Evolutionary conservation across 768 basidiomycete genomes (phyloP), one percentile per base, ranked within the genome.

Genomic region (Stropharia rugosoannulata): DNA sequence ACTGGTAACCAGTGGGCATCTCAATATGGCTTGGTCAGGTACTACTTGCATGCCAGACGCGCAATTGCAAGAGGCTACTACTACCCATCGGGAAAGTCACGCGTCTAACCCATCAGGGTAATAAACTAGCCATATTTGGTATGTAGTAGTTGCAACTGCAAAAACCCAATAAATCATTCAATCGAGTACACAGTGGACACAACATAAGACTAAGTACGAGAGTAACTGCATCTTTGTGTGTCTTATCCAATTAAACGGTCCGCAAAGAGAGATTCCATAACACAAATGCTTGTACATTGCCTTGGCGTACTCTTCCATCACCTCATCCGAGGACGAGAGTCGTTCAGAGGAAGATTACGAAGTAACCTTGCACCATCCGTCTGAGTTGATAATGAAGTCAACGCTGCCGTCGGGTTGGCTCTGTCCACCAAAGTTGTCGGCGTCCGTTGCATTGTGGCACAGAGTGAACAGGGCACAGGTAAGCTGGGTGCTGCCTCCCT

Each of bases 401-500:
- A 74, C 53, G 50, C 65, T 72, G 12, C 78, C 62, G 54, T 76
- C 67, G 5, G 75, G 67, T 59, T 79, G 77, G 43, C 62, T 72
- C 55, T 79, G 78, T 7, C 78, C 76, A 29, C 77, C 78, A 27
- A 47, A 57, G 63, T 79, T 79, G 55, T 65, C 68, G 37, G 76
- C 75, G 49, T 74, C 69, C 19, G 67, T 64, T 37, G 68, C 61
- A 35, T 53, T 57, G 51, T 78, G 75, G 66, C 78, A 79, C 2
- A 32, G 36, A 11, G 55, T 66, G 66, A 76, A 79, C 44, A 80
- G 65, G 12, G 77, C 68, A 62, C 78, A 80, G 9, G 76, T 76
- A 27, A 80, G 65, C 43, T 72, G 69, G 19, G 75, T 66, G 69
- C 76, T 78, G 56, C 76, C 76, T 48, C 70, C 71, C 68, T 78